Percentiles rank a stretch among this genome's conserved stretches.
Conservation (phyloP, 257 asterid species). For the Nicotiana tabacum region DNA sequence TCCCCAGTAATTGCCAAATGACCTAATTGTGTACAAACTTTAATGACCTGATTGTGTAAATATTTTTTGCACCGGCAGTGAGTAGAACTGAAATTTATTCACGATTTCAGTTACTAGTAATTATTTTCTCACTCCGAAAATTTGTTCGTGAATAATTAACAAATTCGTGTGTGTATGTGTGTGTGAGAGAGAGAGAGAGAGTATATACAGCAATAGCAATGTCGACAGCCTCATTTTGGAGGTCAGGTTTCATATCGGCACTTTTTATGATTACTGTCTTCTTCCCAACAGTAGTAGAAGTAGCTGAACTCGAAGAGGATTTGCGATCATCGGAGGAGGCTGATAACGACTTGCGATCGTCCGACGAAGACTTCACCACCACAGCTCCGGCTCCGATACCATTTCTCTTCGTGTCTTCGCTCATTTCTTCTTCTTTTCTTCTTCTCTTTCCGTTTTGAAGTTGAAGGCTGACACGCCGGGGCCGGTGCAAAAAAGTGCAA, state of each 20-base stretch:
- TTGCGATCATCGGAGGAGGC: conserved; percentile 47
- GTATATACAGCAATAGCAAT: conserved; percentile 65
- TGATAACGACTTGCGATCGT: not conserved
- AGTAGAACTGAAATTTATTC: not conserved
- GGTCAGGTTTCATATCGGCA: conserved; percentile 83
- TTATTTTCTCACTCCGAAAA: not conserved
- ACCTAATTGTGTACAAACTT: no score
- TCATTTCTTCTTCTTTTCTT: conserved; percentile 30
- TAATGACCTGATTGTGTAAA: no score
- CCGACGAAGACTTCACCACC: conserved; percentile 15
- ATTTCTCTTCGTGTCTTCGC: conserved; percentile 61
- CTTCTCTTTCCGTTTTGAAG: not conserved
- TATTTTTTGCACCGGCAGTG: no score
- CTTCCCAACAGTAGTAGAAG: conserved; percentile 36
- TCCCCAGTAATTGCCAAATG: no score
- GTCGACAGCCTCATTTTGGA: conserved; percentile 86
- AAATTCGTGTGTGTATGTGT: not conserved
- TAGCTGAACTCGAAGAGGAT: conserved; percentile 38
- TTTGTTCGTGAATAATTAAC: not conserved
- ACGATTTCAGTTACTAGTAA: not conserved
- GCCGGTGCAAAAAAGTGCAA: no score
- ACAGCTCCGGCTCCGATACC: conserved; percentile 33
- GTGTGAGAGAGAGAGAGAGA: not conserved
- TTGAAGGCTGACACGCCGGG: no score
- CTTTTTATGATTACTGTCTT: conserved; percentile 64